Conservation (phyloP, 176 grass and related monocot genomes). For the Cenchrus purpureus region DNA sequence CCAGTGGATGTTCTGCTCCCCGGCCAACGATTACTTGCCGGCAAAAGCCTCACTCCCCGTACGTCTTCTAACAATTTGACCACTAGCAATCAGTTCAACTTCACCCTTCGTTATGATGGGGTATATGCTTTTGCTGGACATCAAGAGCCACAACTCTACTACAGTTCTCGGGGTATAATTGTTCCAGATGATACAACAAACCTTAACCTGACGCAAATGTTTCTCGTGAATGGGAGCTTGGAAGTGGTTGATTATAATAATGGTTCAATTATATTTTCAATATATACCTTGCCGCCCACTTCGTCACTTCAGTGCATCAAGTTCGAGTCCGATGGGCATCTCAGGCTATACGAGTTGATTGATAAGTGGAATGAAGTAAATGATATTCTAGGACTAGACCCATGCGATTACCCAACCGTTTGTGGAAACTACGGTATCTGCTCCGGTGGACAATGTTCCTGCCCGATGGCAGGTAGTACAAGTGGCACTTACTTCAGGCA, state of each 20-base stretch:
- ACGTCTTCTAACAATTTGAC: no score
- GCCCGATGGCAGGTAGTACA: not conserved
- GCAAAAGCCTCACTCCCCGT: constrained; percentile 26
- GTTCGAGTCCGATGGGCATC: not conserved
- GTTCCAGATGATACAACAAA: no score
- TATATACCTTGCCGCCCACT: not conserved
- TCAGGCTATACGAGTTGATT: not conserved
- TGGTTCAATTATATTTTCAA: no score
- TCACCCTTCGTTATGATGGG: constrained; percentile 33
- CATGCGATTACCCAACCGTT: not conserved
- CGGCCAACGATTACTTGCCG: not conserved
- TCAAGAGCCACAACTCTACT: constrained; percentile 22
- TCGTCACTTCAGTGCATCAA: not conserved
- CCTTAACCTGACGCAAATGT: no score
- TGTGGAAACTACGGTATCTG: not conserved
- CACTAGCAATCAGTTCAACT: not conserved
- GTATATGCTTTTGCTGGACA: constrained; percentile 22
- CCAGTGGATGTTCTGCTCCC: constrained; percentile 36
- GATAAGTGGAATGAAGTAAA: not conserved
- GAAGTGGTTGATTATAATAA: no score
- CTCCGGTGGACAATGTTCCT: not conserved
- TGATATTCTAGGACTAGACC: not conserved
- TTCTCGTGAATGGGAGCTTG: no score
- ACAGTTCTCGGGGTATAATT: not conserved
- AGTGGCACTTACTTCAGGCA: not conserved